Percentiles rank a stretch among this genome's conserved stretches.
Evolutionary conservation across 2,329 filamentous ascomycete species (phyloP).

Genomic region (Penicillium sp.): DNA sequence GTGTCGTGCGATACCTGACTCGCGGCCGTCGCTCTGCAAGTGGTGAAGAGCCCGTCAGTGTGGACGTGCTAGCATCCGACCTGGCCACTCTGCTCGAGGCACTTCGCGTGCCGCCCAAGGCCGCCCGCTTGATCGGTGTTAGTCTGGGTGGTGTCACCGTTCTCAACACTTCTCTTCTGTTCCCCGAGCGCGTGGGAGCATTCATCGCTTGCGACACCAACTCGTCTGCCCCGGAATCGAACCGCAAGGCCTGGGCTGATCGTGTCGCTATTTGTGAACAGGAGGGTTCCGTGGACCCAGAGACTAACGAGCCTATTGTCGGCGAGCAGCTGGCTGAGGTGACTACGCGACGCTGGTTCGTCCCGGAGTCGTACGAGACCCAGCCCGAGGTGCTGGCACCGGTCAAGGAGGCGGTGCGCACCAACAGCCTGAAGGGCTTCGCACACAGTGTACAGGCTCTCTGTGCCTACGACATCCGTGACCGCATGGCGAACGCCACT

Average conservation of each 20-base stretch:
- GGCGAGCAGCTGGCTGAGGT: conserved; percentile 61
- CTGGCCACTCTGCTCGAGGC: conserved; percentile 64
- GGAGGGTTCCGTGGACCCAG: conserved; percentile 39
- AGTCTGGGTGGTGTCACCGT: conserved; percentile 78
- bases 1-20: conserved; percentile 73
- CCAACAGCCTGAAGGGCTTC: conserved; percentile 70
- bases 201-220: conserved; percentile 81
- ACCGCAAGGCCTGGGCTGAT: conserved; percentile 76
- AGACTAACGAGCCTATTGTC: conserved; percentile 56
- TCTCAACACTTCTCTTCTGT: conserved; percentile 67
- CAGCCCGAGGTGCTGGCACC: conserved; percentile 51
- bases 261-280: conserved; percentile 66
- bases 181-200: conserved; percentile 57
- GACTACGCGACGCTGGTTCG: conserved; percentile 77
- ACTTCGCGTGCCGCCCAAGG: conserved; percentile 62
- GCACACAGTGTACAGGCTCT: conserved; percentile 71
- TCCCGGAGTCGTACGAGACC: conserved; percentile 56
- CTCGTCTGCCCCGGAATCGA: conserved; percentile 66
- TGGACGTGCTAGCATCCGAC: conserved; percentile 68
- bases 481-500: conserved; percentile 37
- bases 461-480: conserved; percentile 53
- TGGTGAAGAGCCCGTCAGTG: conserved; percentile 48
- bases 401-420: conserved; percentile 67
- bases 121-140: conserved; percentile 70
- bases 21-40: conserved; percentile 61